Evolutionary conservation across 106 monocot genomes (phyloP).

Genomic region (Agapanthus africanus): DNA sequence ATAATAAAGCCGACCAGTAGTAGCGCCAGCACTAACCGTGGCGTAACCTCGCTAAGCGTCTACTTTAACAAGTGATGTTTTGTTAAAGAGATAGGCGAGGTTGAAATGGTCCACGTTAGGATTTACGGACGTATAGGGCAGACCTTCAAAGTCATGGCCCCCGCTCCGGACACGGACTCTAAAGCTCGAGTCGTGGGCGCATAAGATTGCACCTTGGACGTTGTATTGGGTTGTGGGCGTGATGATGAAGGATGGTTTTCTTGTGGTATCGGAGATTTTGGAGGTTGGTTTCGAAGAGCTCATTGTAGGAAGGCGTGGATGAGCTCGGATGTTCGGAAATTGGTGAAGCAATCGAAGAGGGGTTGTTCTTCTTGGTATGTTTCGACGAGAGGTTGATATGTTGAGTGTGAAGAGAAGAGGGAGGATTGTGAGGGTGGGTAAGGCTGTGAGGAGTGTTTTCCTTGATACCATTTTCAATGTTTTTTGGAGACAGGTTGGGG

Average conservation of each 20-base stretch:
- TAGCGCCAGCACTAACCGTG: conserved; percentile 46
- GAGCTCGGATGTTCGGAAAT: conserved; percentile 5
- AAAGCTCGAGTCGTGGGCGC: conserved; percentile 9
- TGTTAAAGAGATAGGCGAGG: conserved; percentile 29
- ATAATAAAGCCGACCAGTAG: conserved; percentile 43
- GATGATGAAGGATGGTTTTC: conserved; percentile 19
- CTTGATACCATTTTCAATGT: neutral
- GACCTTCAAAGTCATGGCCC: conserved; percentile 43
- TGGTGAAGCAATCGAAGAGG: conserved; percentile 14
- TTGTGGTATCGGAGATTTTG: conserved; percentile 16
- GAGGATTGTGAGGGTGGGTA: neutral
- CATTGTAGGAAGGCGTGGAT: conserved; percentile 15
- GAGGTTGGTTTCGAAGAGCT: conserved; percentile 9
- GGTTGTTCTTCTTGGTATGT: neutral
- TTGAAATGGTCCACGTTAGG: too few relatives aligned
- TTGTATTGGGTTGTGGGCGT: conserved; percentile 4
- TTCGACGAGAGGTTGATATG: neutral
- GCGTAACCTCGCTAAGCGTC: conserved; percentile 9
- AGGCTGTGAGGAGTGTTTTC: neutral
- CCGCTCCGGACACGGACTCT: conserved; percentile 28
- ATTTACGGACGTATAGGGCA: conserved; percentile 22
- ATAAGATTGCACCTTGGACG: conserved; percentile 19
- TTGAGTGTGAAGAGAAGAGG: neutral
- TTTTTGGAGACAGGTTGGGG: neutral
- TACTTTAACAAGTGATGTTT: conserved; percentile 11